Conservation (phyloP, 176 grass and related monocot species). For the Aegilops sharonensis region DNA sequence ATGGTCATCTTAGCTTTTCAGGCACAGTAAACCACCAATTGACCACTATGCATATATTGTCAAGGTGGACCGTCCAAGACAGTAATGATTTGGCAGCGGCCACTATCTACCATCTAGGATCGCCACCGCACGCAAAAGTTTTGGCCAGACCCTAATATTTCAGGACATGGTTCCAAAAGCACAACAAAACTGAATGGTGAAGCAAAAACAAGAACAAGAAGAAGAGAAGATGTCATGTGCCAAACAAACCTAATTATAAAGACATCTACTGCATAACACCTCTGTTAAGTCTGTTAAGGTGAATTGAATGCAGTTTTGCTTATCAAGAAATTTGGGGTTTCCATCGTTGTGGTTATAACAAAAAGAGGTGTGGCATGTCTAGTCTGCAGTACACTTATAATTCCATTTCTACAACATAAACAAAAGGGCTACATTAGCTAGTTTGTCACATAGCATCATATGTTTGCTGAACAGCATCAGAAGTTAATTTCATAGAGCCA, state of each 20-base stretch:
- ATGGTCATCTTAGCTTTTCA: neutral
- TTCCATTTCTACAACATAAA: neutral
- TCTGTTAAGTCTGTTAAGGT: neutral
- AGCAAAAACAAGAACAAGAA: neutral
- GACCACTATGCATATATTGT: neutral
- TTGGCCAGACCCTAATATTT: neutral
- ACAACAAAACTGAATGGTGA: neutral
- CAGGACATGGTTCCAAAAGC: neutral
- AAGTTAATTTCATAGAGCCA: neutral
- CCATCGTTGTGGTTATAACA: neutral
- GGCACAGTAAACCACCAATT: neutral
- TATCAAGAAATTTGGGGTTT: neutral
- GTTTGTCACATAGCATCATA: neutral
- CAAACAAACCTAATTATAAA: constrained; percentile 1
- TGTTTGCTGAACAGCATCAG: neutral
- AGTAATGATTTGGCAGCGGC: neutral
- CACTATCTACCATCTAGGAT: neutral
- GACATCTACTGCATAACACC: neutral
- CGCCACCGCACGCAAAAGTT: neutral
- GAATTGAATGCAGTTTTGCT: neutral
- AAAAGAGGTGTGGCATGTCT: neutral
- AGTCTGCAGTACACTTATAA: neutral
- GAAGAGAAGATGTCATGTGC: neutral
- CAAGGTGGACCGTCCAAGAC: neutral
- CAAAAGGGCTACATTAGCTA: too few relatives aligned